A percentile compares a stretch with the other conserved stretches of the same genome.
phyloP scores from a whole-genome alignment of 495 filamentous ascomycete species.

The Penicillium verhagenii region DNA sequence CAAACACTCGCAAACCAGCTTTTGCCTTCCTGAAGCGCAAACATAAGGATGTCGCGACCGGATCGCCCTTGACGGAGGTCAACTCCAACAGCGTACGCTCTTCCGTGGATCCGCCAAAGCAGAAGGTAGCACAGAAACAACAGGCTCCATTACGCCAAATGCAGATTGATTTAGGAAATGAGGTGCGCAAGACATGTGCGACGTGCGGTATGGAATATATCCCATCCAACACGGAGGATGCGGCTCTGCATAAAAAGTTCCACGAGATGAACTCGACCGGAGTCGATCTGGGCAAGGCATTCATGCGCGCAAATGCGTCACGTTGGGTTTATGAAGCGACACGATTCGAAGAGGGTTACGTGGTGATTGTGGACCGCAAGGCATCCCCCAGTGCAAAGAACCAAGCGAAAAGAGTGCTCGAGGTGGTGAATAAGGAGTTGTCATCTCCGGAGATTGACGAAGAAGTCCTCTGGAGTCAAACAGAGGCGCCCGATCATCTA shows the following conservation, averaged over 20 bases:
- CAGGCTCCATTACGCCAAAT: conserved; percentile 56
- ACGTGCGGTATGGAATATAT: conserved; percentile 72
- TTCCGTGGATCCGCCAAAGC: conserved; percentile 39
- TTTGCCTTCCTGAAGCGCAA: conserved; percentile 57
- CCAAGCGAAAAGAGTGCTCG: conserved; percentile 60
- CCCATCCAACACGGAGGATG: conserved; percentile 63
- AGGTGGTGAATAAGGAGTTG: conserved; percentile 66
- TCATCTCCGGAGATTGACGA: conserved; percentile 62
- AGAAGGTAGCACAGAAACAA: conserved; percentile 25
- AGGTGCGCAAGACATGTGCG: conserved; percentile 58
- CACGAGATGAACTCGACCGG: conserved; percentile 66
- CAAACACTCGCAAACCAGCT: conserved; percentile 52
- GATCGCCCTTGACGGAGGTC: conserved; percentile 48
- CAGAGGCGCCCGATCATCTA: conserved; percentile 38
- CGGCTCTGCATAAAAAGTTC: conserved; percentile 63
- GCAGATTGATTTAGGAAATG: conserved; percentile 64
- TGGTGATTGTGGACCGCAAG: conserved; percentile 58
- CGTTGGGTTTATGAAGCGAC: conserved; percentile 47
- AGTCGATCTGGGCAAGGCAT: conserved; percentile 59
- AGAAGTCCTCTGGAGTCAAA: conserved; percentile 56
- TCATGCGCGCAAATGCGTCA: conserved; percentile 48
- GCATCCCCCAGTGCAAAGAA: conserved; percentile 52
- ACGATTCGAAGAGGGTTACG: conserved; percentile 49
- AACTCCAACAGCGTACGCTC: conserved; percentile 51
- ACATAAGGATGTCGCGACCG: conserved; percentile 37